Conservation (phyloP, 1,284 basidiomycete species). For the Tilletia walkeri region DNA sequence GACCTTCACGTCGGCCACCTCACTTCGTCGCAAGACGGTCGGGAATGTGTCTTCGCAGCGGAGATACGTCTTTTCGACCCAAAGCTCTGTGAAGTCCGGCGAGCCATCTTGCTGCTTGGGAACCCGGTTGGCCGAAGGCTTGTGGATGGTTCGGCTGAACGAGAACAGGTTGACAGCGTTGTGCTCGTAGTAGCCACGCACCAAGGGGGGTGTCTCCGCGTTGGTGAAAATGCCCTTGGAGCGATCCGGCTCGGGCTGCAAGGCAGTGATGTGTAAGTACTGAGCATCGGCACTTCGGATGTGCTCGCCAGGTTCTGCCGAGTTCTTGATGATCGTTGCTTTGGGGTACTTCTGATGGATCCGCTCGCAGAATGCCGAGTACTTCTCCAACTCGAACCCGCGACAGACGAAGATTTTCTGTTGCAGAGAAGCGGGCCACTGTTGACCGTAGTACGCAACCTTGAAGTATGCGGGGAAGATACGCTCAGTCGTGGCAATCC, state of each 20-base stretch:
- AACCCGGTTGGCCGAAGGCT: slow-evolving; percentile 9
- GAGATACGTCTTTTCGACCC: slow-evolving; percentile 72
- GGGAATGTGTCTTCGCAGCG: slow-evolving; percentile 79
- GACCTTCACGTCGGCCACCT: slow-evolving; percentile 73
- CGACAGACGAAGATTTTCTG: slow-evolving; percentile 84
- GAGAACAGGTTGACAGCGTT: slow-evolving; percentile 61
- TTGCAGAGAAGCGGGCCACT: slow-evolving; percentile 73
- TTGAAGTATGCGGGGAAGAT: slow-evolving; percentile 69
- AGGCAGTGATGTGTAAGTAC: slow-evolving; percentile 71
- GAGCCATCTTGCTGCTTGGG: not conserved
- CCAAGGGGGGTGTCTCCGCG: slow-evolving; percentile 74
- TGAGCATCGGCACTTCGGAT: slow-evolving; percentile 35
- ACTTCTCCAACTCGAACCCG: slow-evolving; percentile 81
- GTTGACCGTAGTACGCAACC: slow-evolving; percentile 81
- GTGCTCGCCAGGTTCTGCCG: slow-evolving; percentile 71
- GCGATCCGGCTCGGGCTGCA: slow-evolving; percentile 80
- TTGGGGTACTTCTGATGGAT: slow-evolving; percentile 88
- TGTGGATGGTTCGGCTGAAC: slow-evolving; percentile 62
- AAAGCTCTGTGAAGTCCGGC: slow-evolving; percentile 55
- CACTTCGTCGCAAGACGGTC: slow-evolving; percentile 83
- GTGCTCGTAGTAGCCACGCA: slow-evolving; percentile 83
- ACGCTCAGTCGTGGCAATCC: slow-evolving; percentile 44
- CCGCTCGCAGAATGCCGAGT: slow-evolving; percentile 72
- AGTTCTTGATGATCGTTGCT: slow-evolving; percentile 73
- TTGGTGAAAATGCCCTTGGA: slow-evolving; percentile 77